phyloP scores from a whole-genome alignment of 1,284 basidiomycete genomes.

The Leccinum brunneo-olivaceum region DNA sequence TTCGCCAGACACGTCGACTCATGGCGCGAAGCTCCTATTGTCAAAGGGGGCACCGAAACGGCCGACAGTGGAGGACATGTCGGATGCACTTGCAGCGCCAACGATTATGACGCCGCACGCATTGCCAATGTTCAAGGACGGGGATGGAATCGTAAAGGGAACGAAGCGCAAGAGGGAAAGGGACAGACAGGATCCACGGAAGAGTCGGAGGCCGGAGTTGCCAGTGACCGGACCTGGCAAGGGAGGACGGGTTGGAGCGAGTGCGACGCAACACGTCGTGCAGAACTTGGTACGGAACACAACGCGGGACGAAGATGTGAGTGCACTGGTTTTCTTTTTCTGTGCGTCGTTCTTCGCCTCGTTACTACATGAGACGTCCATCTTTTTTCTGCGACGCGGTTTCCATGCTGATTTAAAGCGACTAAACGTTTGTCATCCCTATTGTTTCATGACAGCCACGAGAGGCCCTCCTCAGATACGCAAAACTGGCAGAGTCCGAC shows the following conservation, averaged over 20 bases:
- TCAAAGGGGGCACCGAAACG: slow-evolving; percentile 70
- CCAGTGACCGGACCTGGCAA: slow-evolving; percentile 88
- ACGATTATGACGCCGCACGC: slow-evolving; percentile 88
- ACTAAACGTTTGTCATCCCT: slow-evolving; percentile 21
- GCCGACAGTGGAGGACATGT: slow-evolving; percentile 76
- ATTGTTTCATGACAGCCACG: slow-evolving; percentile 61
- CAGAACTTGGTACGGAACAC: slow-evolving; percentile 88
- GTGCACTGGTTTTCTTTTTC: slow-evolving; percentile 34
- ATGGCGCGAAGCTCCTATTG: slow-evolving; percentile 86
- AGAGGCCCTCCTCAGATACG: slow-evolving; percentile 93
- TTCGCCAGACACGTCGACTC: slow-evolving; percentile 78
- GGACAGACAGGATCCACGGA: slow-evolving; percentile 81
- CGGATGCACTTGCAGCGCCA: slow-evolving; percentile 73
- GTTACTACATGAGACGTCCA: slow-evolving; percentile 11
- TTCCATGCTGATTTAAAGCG: slow-evolving; percentile 16
- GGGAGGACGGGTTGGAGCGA: slow-evolving; percentile 91
- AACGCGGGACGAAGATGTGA: slow-evolving; percentile 86
- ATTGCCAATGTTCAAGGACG: slow-evolving; percentile 82
- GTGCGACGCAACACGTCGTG: slow-evolving; percentile 91
- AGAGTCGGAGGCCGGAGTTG: slow-evolving; percentile 85
- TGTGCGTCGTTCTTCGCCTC: slow-evolving; percentile 11
- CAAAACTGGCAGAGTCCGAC: slow-evolving; percentile 66
- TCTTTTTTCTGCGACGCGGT: slow-evolving; percentile 17
- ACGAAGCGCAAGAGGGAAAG: slow-evolving; percentile 84
- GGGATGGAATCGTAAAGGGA: slow-evolving; percentile 61